phyloP scores from a whole-genome alignment of 768 basidiomycete genomes.

The Guyanaporus albipodus region DNA sequence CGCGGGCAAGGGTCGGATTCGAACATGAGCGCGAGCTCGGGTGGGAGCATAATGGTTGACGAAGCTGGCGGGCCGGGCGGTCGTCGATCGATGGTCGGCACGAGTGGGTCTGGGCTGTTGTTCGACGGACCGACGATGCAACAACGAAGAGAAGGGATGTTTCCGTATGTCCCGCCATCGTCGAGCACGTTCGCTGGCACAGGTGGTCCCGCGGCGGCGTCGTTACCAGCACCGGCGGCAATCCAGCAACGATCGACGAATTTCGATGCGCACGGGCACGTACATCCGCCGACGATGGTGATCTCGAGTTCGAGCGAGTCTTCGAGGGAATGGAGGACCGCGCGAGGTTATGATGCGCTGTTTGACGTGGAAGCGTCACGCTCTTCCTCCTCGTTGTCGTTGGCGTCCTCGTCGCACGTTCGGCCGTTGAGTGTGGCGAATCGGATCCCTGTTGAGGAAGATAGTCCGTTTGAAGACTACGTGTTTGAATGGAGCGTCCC shows the following conservation, averaged over 20 bases:
- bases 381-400: conserved; percentile 16
- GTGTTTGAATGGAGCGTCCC: conserved; percentile 13
- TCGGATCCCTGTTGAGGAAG: conserved; percentile 22
- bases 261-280: conserved; percentile 13
- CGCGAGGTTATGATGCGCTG: conserved; percentile 8
- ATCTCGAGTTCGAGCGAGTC: conserved; percentile 10
- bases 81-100: conserved; percentile 9
- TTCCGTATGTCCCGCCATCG: conserved; percentile 8
- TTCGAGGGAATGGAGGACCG: conserved; percentile 14
- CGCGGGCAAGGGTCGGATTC: conserved; percentile 19
- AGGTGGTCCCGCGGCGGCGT: neutral
- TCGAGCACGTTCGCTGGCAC: conserved; percentile 3
- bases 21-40: conserved; percentile 12
- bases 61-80: neutral
- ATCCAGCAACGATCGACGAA: neutral
- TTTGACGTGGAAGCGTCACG: conserved; percentile 11
- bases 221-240: neutral
- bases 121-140: conserved; percentile 7
- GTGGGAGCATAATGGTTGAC: conserved; percentile 12
- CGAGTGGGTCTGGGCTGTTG: neutral
- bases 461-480: conserved; percentile 13
- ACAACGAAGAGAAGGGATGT: conserved; percentile 12
- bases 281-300: conserved; percentile 1
- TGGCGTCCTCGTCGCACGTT: conserved; percentile 1
- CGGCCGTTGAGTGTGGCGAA: conserved; percentile 14